These are phyloP conservation scores for Ceratonia siliqua DNA, from an alignment of 306 rosid species.

Conservation along the genomic window DNA sequence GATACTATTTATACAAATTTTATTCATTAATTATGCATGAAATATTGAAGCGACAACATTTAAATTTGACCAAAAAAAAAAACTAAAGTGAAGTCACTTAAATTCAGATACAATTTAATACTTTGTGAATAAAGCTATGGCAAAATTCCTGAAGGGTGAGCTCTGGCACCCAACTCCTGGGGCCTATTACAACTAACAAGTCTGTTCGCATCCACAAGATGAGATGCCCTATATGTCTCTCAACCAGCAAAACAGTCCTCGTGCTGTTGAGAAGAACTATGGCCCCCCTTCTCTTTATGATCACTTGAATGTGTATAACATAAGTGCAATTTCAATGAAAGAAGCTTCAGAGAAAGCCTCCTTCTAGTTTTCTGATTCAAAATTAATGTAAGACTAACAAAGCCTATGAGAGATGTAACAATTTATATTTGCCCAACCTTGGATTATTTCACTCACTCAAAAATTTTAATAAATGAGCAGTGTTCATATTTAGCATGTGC, in stretches of 20 bases:
- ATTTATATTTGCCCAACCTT: neutral
- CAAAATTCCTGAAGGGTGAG: too few species aligned
- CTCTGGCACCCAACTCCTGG: too few species aligned
- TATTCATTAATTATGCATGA: too few species aligned
- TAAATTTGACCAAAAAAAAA: neutral
- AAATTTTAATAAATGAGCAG: too few species aligned
- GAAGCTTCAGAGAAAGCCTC: constrained; percentile 2
- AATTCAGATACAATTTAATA: too few species aligned
- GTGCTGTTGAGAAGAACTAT: neutral
- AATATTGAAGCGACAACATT: neutral
- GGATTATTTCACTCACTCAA: too few species aligned
- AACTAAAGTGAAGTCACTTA: neutral
- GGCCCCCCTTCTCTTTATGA: too few species aligned
- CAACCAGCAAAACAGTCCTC: neutral
- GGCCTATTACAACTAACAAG: too few species aligned
- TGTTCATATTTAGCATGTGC: too few species aligned
- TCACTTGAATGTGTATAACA: neutral
- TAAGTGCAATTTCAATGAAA: constrained; percentile 9
- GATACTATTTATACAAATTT: neutral
- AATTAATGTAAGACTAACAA: neutral
- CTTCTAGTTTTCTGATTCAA: neutral
- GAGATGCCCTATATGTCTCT: neutral
- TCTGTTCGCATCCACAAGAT: too few species aligned
- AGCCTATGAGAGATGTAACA: neutral
- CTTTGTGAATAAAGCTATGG: too few species aligned